Evolutionary conservation across 768 basidiomycete genomes (phyloP).

Genomic region (Boletus tylopilopsis): DNA sequence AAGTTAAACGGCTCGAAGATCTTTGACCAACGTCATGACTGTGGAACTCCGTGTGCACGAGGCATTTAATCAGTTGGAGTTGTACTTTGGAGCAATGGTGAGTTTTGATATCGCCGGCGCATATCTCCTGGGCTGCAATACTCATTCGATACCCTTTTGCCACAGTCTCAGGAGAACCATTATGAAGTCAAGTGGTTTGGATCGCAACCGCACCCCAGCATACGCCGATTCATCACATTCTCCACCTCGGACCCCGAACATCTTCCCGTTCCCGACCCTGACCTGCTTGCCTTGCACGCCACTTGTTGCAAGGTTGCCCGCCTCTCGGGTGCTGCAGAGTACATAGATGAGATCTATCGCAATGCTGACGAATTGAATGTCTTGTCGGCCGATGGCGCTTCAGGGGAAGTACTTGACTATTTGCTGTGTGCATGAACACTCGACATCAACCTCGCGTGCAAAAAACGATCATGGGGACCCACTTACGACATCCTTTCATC

Average conservation of each 20-base stretch:
- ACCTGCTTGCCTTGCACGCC: slow-evolving; percentile 18
- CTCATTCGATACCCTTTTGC: no score
- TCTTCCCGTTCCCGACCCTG: slow-evolving; percentile 8
- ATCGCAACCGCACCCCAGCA: no score
- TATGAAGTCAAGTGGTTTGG: no score
- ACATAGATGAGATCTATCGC: slow-evolving; percentile 8
- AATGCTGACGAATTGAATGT: slow-evolving; percentile 1
- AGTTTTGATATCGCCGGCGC: neutral
- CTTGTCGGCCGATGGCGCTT: neutral
- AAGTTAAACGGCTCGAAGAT: neutral
- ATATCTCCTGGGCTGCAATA: no score
- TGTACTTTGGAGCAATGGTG: slow-evolving; percentile 8
- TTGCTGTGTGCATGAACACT: no score
- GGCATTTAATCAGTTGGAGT: neutral
- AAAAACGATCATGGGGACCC: no score
- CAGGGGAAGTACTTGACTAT: no score
- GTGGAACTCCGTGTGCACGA: neutral
- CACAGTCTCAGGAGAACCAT: no score
- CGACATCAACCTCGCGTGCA: no score
- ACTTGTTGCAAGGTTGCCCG: slow-evolving; percentile 23
- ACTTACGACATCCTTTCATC: no score
- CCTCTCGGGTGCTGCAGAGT: slow-evolving; percentile 17
- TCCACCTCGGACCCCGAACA: neutral
- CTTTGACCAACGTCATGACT: slow-evolving; percentile 6
- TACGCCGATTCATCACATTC: no score